Percentiles rank a stretch among this genome's conserved stretches.
Conservation (phyloP, 371 early-diverging fungal species). For the Mucor indicus region DNA sequence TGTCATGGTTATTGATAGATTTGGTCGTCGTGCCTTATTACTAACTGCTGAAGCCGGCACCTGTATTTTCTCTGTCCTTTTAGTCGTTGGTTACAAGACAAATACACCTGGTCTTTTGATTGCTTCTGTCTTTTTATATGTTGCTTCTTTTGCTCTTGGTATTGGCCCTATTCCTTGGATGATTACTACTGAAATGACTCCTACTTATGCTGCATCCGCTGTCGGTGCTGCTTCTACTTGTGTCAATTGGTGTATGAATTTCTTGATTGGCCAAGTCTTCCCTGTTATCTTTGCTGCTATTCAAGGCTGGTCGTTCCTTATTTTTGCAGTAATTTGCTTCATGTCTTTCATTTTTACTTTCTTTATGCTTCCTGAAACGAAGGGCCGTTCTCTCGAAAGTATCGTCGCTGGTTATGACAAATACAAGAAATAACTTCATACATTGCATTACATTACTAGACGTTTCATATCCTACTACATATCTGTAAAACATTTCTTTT, state of each 20-base stretch:
- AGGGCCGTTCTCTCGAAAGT: conserved; percentile 52
- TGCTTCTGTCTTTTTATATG: conserved; percentile 69
- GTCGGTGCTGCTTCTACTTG: conserved; percentile 51
- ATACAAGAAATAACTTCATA: not conserved
- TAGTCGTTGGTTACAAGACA: conserved; percentile 55
- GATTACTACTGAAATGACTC: conserved; percentile 68
- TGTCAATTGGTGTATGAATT: conserved; percentile 61
- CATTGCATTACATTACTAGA: too few relatives aligned
- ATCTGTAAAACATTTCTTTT: not conserved
- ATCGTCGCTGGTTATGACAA: not conserved
- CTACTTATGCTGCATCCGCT: conserved; percentile 58
- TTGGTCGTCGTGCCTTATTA: conserved; percentile 48
- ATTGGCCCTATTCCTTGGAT: conserved; percentile 83
- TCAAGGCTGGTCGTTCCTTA: conserved; percentile 65
- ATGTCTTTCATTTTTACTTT: conserved; percentile 29
- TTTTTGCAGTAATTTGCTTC: conserved; percentile 46
- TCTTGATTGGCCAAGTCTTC: conserved; percentile 56
- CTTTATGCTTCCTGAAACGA: conserved; percentile 56
- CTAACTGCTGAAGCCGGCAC: conserved; percentile 61
- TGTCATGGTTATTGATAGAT: conserved; percentile 12
- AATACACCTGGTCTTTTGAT: conserved; percentile 53
- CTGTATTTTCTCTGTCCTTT: conserved; percentile 50
- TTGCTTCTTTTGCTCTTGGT: conserved; percentile 80
- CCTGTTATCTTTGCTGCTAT: conserved; percentile 59
- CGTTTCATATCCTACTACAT: not conserved